phyloP scores from a whole-genome alignment of 179 eudicot species.

The Spergularia azorica region DNA sequence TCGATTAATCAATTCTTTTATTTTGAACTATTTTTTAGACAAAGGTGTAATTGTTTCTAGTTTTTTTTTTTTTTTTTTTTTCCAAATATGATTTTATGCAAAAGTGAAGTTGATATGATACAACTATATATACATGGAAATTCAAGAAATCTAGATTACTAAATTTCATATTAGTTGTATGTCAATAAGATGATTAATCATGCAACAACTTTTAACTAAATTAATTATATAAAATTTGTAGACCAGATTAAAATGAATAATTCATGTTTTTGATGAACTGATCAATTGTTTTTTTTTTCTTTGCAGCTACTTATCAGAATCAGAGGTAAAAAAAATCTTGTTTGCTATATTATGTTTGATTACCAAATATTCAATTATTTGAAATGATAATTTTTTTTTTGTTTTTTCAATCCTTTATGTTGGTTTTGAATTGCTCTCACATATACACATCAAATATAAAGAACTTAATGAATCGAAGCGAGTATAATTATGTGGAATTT shows the following conservation, averaged over 20 bases:
- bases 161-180: too few species aligned
- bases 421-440: too few species aligned
- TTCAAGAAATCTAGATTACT: too few species aligned
- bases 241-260: neutral
- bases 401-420: too few species aligned
- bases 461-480: neutral
- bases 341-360: neutral
- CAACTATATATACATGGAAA: too few species aligned
- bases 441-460: too few species aligned
- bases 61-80: neutral
- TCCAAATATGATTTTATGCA: neutral
- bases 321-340: slow-evolving; percentile 25
- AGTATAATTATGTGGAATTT: neutral
- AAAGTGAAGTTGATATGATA: too few species aligned
- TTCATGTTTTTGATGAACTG: slow-evolving; percentile 7
- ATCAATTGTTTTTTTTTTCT: neutral
- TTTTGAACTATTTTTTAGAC: neutral
- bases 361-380: too few species aligned
- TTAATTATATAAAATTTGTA: neutral
- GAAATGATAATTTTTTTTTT: too few species aligned
- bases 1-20: neutral
- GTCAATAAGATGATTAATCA: neutral
- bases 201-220: neutral
- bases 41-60: neutral
- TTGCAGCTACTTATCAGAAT: slow-evolving; percentile 35